Evolutionary conservation across 1,284 basidiomycete genomes (phyloP).

Genomic region (Volvariella surrecta): DNA sequence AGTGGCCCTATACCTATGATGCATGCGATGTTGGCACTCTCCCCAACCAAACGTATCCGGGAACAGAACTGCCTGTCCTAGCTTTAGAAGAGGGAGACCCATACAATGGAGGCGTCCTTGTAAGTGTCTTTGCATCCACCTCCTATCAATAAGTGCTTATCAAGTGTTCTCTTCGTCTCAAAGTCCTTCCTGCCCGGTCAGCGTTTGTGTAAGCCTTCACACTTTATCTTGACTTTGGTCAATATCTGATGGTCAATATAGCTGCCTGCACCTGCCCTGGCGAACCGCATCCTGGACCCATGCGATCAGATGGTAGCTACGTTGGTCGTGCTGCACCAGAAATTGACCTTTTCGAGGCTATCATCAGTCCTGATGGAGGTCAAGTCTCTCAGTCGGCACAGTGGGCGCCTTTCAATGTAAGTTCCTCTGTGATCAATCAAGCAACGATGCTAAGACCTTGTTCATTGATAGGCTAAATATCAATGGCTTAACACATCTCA

Average conservation of each 20-base stretch:
- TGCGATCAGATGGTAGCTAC: constrained; percentile 39
- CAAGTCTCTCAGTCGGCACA: constrained; percentile 43
- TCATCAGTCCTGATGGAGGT: constrained; percentile 16
- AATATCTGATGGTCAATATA: constrained; percentile 9
- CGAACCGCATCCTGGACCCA: constrained; percentile 78
- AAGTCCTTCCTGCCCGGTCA: constrained; percentile 56
- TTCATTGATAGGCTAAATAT: constrained; percentile 22
- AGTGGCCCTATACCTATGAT: constrained; percentile 50
- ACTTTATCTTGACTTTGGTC: no score
- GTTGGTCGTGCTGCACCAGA: constrained; percentile 71
- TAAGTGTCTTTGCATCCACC: constrained; percentile 6
- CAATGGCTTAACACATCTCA: constrained; percentile 27
- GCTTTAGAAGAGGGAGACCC: constrained; percentile 30
- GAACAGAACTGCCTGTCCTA: constrained; percentile 29
- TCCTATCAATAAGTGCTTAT: constrained; percentile 9
- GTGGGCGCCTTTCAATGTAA: constrained; percentile 26
- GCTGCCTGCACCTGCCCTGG: constrained; percentile 52
- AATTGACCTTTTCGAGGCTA: constrained; percentile 71
- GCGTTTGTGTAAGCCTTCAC: constrained; percentile 20
- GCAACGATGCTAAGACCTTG: constrained; percentile 17
- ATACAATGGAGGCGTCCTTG: constrained; percentile 17
- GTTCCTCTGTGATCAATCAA: constrained; percentile 4
- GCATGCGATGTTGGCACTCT: constrained; percentile 40
- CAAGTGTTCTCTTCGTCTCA: constrained; percentile 53
- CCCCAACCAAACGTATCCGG: constrained; percentile 56